phyloP scores from a whole-genome alignment of 495 filamentous ascomycete species.

The Astrothelium subdiscretum region DNA sequence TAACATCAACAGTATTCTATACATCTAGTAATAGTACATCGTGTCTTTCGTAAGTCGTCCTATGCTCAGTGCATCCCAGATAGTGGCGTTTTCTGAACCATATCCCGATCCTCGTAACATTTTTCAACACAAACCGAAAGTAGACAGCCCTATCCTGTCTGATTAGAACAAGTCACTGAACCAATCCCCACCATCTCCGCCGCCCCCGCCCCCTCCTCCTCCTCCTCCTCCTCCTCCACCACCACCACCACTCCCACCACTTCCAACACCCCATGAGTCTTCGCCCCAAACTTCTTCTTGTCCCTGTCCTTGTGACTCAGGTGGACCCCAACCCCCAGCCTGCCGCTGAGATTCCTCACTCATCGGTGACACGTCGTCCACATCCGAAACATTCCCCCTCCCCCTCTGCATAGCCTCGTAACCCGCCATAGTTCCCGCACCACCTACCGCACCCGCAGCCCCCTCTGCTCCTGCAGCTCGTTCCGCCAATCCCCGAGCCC shows the following conservation, averaged over 20 bases:
- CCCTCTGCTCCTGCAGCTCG: conserved; percentile 24
- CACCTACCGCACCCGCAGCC: conserved; percentile 36
- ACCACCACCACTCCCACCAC: conserved; percentile 27
- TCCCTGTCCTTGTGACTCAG: conserved; percentile 9
- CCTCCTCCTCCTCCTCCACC: conserved; percentile 30
- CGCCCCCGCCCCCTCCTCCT: conserved; percentile 16
- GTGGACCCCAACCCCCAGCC: conserved; percentile 6
- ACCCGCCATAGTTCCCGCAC: conserved; percentile 49
- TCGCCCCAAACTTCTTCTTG: conserved; percentile 30
- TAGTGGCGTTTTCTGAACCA: not conserved
- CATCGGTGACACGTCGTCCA: conserved; percentile 12
- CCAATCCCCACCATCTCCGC: conserved; percentile 20
- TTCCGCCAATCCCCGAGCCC: conserved; percentile 33
- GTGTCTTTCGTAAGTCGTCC: too few relatives aligned
- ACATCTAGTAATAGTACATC: too few relatives aligned
- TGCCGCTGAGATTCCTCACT: conserved; percentile 14
- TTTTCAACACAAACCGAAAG: not conserved
- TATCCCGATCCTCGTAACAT: not conserved
- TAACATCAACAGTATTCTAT: too few relatives aligned
- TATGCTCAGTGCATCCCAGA: not conserved
- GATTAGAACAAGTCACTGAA: conserved; percentile 17
- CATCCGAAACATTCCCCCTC: not conserved
- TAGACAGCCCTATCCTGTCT: not conserved
- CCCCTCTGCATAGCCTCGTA: conserved; percentile 53
- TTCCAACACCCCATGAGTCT: conserved; percentile 28